Evolutionary conservation across 805 yeast genomes (phyloP), one percentile per base, ranked within the genome.

Genomic region (Lachancea cidri): DNA sequence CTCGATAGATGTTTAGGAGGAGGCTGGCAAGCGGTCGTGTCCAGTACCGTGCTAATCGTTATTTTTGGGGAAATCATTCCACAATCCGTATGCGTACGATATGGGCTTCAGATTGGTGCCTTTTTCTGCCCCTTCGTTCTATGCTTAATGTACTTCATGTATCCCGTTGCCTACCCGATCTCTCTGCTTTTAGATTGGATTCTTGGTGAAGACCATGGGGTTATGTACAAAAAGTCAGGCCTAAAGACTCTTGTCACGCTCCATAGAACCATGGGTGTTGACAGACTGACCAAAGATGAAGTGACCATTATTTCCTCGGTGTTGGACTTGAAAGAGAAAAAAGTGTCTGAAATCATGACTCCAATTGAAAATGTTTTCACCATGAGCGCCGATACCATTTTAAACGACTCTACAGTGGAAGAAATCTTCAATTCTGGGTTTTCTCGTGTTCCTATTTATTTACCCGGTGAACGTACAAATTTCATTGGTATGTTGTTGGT

Each of bases 61-160:
- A 75, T 91, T 9, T 91, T 91, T 64, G 98, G 98, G 46, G 98
- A 91, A 59, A 85, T 91, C 53, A 91, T 91, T 46, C 98, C 98
- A 2, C 98, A 91, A 65, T 81, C 93, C 16, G 71, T 88, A 32
- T 87, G 94, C 65, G 98, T 91, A 15, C 73, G 97, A 33, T 89
- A 86, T 59, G 98, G 98, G 1, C 72, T 91, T 38, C 83, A 86
- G 48, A 82, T 91, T 17, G 98, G 98, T 33, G 83, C 97, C 2
- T 74, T 81, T 50, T 86, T 89, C 62, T 74, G 96, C 3, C 97
- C 96, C 1, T 89, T 87, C 65, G 97, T 91, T 15, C 68, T 82
- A 33, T 64, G 70, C 1, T 71, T 91, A 58, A 91, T 91, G 96
- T 89, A 89, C 62, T 29, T 81, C 33, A 77, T 91, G 84, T 88